Evolutionary conservation across 2,329 filamentous ascomycete species (phyloP), one percentile per base, ranked within the genome.

Genomic region (Juglanconis oblonga): DNA sequence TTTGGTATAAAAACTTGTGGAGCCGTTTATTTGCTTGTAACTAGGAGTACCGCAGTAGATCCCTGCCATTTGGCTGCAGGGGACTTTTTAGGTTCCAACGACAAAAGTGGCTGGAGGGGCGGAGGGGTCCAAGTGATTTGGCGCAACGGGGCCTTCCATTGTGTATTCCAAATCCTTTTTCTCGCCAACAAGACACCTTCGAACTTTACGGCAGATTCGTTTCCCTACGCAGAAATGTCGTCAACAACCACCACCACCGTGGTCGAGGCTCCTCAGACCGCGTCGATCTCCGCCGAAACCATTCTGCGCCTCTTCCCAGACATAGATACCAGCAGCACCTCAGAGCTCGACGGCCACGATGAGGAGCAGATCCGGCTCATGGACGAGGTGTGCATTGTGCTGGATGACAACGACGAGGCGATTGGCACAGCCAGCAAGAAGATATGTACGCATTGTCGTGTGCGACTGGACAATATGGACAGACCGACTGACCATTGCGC

Each of bases 401-500:
- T 96, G 51, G 94, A 98, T 75, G 87, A 96, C 69, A 85, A 98
- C 70, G 95, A 98, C 74, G 81, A 86, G 69, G 93, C 94, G 35
- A 97, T 99, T 74, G 95, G 95, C 64, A 97, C 92, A 67, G 94
- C 92, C 55, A 97, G 91, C 87, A 98, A 99, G 85, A 99, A 99
- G 81, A 86, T 92, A 58, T 99, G 95, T 96, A 79, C 67, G 89
- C 83, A 55, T 35, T 52, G 24, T 17, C 14, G 4, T 14, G 13
- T 24, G n/a, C 10, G 32, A 36, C n/a, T 11, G 5, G 11, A 17
- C 17, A 11, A 42, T 11, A 33, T 3, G 2, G n/a, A n/a, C 7
- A 13, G 32, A 29, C 14, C n/a, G 33, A 55, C 59, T 55, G 53
- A 58, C 48, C 53, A 36, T 32, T 54, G n/a, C 24, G 6, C 17